Evolutionary conservation across 2,329 filamentous ascomycete genomes (phyloP).

Genomic region (Botrytis fabae): DNA sequence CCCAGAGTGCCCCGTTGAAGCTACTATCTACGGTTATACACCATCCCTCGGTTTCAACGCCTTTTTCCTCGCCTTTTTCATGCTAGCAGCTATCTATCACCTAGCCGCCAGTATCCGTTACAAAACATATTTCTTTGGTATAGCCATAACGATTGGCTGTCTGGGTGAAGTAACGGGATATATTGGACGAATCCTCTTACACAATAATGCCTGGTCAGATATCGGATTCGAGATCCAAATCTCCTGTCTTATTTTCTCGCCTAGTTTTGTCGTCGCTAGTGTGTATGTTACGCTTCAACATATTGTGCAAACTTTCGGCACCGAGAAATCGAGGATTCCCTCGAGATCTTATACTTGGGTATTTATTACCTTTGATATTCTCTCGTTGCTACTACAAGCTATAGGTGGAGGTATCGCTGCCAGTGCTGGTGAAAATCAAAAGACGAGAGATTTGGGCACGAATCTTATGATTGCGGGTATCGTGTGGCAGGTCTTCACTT

Average conservation of each 20-base stretch:
- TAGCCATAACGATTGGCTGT: slow-evolving; percentile 47
- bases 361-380: slow-evolving; percentile 61
- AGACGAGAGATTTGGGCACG: slow-evolving; percentile 30
- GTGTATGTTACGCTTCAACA: slow-evolving; percentile 59
- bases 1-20: slow-evolving; percentile 39
- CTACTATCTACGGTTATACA: slow-evolving; percentile 49
- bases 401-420: slow-evolving; percentile 56
- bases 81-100: slow-evolving; percentile 46
- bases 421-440: slow-evolving; percentile 24
- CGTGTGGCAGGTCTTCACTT: slow-evolving; percentile 43
- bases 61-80: slow-evolving; percentile 55
- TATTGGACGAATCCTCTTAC: slow-evolving; percentile 53
- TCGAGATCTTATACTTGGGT: slow-evolving; percentile 50
- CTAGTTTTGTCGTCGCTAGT: slow-evolving; percentile 57
- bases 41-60: slow-evolving; percentile 56
- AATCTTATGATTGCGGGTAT: slow-evolving; percentile 45
- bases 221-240: slow-evolving; percentile 52
- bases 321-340: slow-evolving; percentile 35
- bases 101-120: slow-evolving; percentile 48
- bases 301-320: slow-evolving; percentile 30
- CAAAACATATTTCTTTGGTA: slow-evolving; percentile 54
- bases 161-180: slow-evolving; percentile 58
- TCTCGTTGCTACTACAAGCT: slow-evolving; percentile 58
- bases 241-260: slow-evolving; percentile 32
- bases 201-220: slow-evolving; percentile 52